Base-by-base conservation (phyloP, 306 rosid genomes). In the Medicago lupulina region DNA sequence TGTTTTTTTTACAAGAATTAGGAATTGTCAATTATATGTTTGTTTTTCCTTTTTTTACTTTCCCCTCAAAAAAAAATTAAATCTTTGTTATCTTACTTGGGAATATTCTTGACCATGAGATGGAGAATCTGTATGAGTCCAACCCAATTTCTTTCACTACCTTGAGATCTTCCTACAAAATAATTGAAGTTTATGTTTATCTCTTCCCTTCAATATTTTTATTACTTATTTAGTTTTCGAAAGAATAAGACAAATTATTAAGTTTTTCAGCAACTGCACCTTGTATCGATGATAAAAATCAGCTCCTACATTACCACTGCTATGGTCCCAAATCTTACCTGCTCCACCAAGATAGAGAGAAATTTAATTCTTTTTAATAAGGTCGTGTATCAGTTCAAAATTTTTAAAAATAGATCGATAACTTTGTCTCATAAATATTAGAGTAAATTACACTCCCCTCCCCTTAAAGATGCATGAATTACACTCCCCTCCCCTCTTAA, bases 101-200 rank as follows among this genome's bases (percentile, higher is more conserved):
- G 15, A 88, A 76, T 39, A 88, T 74, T 76, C 92, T 58, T 9
- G 87, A 11, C 92, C 92, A 88, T 6, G 92, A 86, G 70, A 88
- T 73, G 75, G 92, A 88, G 25, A 88, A 86, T 70, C 92, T 82
- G 59, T 60, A 84, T 2, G 90, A 85, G 14, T 88, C 88, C 17
- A 86, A 12, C 25, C 92, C 92, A 2, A 88, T 80, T 61, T 84
- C 73, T 63, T 86, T 88, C 73, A 80, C 79, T 11, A 86, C 4
- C 12, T 80, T 72, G 6, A 86, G 31, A 73, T 88, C 92, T 25
- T 74, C 71, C 90, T 88, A 75, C 66, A 15, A 40, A 21, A 70
- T 58, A 21, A 70, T 63, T 44, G 10, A 9, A 21, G 0, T 2
- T 6, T 8, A 15, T 59, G 5, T 38, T 38, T 6, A 62, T 7